Conservation (phyloP, 31 red algal genomes). For the Odonthalia washingtoniensis region DNA sequence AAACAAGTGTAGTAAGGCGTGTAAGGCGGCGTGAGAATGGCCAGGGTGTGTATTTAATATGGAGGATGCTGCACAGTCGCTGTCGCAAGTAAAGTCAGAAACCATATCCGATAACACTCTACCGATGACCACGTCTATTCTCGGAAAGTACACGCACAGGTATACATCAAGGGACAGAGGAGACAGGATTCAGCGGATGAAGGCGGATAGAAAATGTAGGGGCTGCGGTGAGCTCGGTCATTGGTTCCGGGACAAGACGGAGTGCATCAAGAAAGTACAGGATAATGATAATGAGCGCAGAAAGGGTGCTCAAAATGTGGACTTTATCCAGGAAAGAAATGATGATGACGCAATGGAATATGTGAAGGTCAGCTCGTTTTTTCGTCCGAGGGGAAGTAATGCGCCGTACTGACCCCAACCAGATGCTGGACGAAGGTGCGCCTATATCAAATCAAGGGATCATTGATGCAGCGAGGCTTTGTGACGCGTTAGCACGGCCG, state of each 20-base stretch:
- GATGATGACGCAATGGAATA: not conserved
- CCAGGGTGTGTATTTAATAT: too few species aligned
- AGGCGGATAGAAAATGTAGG: slow-evolving; percentile 21
- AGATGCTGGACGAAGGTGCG: slow-evolving; percentile 31
- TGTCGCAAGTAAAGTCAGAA: too few species aligned
- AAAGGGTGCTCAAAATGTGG: not conserved
- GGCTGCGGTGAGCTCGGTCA: slow-evolving; percentile 36
- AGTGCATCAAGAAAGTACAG: not conserved
- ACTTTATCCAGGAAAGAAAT: not conserved
- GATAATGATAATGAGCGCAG: not conserved
- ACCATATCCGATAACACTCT: too few species aligned
- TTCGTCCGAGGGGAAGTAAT: not conserved
- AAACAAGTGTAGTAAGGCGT: too few species aligned
- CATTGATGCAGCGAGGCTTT: not conserved
- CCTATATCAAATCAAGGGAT: slow-evolving; percentile 19
- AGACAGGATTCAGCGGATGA: slow-evolving; percentile 5
- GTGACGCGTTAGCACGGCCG: not conserved
- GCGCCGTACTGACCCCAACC: slow-evolving; percentile 21
- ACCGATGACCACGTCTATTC: too few species aligned
- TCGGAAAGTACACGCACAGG: too few species aligned
- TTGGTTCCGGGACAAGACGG: too few species aligned
- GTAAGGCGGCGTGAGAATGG: too few species aligned
- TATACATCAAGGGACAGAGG: too few species aligned
- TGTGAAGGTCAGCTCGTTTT: slow-evolving; percentile 25
- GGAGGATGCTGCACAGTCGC: too few species aligned